Evolutionary conservation across 441 rosid species (phyloP).

Genomic region (Gossypium gossypioides): DNA sequence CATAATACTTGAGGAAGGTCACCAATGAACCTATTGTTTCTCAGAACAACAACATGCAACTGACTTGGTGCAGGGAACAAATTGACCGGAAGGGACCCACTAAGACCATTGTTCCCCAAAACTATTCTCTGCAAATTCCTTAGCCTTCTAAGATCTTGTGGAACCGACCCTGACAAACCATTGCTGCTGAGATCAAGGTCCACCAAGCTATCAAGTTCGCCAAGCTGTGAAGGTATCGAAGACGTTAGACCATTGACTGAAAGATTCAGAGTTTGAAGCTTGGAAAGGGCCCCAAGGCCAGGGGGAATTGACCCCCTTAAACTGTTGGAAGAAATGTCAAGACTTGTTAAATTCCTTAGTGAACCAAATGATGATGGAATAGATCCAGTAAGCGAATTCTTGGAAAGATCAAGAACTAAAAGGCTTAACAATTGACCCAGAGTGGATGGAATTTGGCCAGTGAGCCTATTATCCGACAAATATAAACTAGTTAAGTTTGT

Average conservation of each 20-base stretch:
- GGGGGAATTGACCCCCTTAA: conserved; percentile 56
- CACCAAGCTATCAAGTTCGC: conserved; percentile 47
- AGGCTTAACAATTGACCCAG: conserved; percentile 52
- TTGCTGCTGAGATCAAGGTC: conserved; percentile 84
- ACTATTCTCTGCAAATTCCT: conserved; percentile 47
- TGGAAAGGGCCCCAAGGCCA: conserved; percentile 40
- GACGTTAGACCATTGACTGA: conserved; percentile 61
- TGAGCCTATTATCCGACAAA: conserved; percentile 50
- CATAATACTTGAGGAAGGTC: conserved; percentile 40
- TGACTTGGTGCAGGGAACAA: conserved; percentile 40
- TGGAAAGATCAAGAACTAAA: conserved; percentile 55
- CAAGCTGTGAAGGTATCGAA: conserved; percentile 57
- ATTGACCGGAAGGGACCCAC: conserved; percentile 44
- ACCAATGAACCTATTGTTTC: conserved; percentile 51
- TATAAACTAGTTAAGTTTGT: conserved; percentile 46
- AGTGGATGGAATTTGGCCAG: conserved; percentile 49
- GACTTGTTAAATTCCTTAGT: conserved; percentile 41
- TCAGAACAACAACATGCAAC: conserved; percentile 42
- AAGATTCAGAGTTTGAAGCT: conserved; percentile 54
- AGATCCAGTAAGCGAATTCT: conserved; percentile 53
- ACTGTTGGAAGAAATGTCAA: conserved; percentile 65
- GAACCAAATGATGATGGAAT: conserved; percentile 52
- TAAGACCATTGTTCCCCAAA: conserved; percentile 44
- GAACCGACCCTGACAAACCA: conserved; percentile 60
- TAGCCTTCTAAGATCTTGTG: conserved; percentile 48